Conservation (phyloP, 2,329 filamentous ascomycete species). For the Mycosphaerella sp. region DNA sequence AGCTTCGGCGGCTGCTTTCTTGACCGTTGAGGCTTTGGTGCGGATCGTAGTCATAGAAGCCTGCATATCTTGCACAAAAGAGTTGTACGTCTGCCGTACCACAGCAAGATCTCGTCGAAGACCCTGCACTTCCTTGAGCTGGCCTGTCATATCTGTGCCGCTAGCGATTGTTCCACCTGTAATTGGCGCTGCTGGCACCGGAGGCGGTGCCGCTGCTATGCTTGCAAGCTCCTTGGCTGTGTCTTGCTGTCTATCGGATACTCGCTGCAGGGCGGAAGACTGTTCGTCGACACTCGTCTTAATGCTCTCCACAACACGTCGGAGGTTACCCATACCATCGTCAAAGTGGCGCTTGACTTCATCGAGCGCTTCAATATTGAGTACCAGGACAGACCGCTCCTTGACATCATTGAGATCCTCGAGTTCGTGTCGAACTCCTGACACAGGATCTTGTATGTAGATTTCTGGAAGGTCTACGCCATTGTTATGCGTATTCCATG, state of each 20-base stretch:
- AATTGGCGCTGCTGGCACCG: slow-evolving; percentile 31
- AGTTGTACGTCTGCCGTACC: slow-evolving; percentile 85
- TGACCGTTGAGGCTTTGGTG: slow-evolving; percentile 74
- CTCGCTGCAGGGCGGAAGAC: slow-evolving; percentile 70
- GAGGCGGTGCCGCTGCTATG: slow-evolving; percentile 48
- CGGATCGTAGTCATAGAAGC: slow-evolving; percentile 80
- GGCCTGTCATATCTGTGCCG: slow-evolving; percentile 46
- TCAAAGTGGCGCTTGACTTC: slow-evolving; percentile 97
- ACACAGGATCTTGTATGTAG: slow-evolving; percentile 93
- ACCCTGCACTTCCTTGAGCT: slow-evolving; percentile 71
- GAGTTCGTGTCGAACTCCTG: slow-evolving; percentile 91
- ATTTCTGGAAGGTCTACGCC: slow-evolving; percentile 91
- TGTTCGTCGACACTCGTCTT: slow-evolving; percentile 80
- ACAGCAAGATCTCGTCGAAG: slow-evolving; percentile 85
- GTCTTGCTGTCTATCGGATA: slow-evolving; percentile 87
- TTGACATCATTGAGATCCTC: slow-evolving; percentile 92
- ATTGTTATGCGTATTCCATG: slow-evolving; percentile 95
- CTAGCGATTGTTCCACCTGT: slow-evolving; percentile 27
- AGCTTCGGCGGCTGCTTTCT: slow-evolving; percentile 65
- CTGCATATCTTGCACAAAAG: slow-evolving; percentile 81
- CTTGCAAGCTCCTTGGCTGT: slow-evolving; percentile 78
- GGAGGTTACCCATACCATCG: slow-evolving; percentile 75
- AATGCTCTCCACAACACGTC: slow-evolving; percentile 76
- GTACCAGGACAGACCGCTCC: slow-evolving; percentile 86
- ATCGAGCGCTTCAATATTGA: slow-evolving; percentile 88